Percentiles rank a stretch among this genome's conserved stretches.
phyloP scores from a whole-genome alignment of 768 basidiomycete genomes.

The Trichaptum fuscoviolaceum region DNA sequence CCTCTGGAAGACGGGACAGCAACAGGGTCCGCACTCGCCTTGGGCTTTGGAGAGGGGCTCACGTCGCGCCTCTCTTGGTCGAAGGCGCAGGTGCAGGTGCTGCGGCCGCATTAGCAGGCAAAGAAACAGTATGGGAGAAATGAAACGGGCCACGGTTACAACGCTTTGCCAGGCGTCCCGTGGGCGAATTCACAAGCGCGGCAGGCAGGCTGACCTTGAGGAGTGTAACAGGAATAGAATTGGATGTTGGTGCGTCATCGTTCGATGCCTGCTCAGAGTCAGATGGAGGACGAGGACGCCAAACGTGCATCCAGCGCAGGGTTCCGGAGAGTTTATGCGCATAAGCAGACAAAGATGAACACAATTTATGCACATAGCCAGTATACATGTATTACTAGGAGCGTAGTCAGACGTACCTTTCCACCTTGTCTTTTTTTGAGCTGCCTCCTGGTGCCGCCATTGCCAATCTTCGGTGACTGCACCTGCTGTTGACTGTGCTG shows the following conservation, averaged over 20 bases:
- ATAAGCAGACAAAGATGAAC: neutral
- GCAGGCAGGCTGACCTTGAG: neutral
- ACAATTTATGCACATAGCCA: neutral
- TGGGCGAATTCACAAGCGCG: neutral
- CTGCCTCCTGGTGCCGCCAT: conserved; percentile 19
- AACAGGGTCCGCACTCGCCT: conserved; percentile 33
- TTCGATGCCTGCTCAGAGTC: neutral
- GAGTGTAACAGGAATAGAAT: neutral
- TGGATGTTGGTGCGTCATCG: neutral
- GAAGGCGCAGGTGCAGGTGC: neutral
- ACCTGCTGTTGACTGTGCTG: conserved; percentile 31
- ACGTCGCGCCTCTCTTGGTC: neutral
- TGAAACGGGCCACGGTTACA: neutral
- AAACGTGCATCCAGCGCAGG: neutral
- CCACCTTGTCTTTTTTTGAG: too few relatives aligned
- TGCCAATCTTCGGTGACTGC: conserved; percentile 18
- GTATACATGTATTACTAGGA: neutral
- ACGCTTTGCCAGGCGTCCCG: conserved; percentile 3
- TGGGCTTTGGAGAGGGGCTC: neutral
- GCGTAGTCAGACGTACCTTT: too few relatives aligned
- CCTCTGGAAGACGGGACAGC: conserved; percentile 10
- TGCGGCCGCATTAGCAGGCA: neutral
- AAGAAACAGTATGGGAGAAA: too few relatives aligned
- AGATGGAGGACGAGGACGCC: neutral
- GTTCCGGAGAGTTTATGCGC: neutral